Percentiles rank a stretch among this genome's conserved stretches.
phyloP scores from a whole-genome alignment of 768 basidiomycete genomes.

The Mycena galericulata region DNA sequence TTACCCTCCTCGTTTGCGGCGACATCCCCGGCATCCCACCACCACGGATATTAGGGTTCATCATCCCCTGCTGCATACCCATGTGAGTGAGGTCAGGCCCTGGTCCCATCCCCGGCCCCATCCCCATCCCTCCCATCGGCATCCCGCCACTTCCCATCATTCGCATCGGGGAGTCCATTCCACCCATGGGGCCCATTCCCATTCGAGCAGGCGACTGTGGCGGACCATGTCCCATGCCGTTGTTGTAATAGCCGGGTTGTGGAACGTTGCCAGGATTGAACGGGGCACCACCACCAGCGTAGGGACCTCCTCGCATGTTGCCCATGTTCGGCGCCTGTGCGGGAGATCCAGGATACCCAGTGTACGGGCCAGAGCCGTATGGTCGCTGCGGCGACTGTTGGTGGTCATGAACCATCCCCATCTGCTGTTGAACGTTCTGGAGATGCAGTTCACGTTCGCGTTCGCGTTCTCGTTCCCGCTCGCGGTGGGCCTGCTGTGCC shows the following conservation, averaged over 20 bases:
- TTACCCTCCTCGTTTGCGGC: conserved; percentile 21
- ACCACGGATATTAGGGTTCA: conserved; percentile 6
- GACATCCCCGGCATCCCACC: conserved; percentile 27
- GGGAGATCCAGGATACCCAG: conserved; percentile 42
- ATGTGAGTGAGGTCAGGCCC: conserved; percentile 45
- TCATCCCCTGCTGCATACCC: conserved; percentile 39
- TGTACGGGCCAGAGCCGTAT: conserved; percentile 34
- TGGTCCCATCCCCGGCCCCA: conserved; percentile 30
- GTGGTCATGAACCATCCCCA: conserved; percentile 39
- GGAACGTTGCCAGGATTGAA: conserved; percentile 46
- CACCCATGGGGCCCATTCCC: conserved; percentile 41
- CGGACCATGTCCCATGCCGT: conserved; percentile 37
- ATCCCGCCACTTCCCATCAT: conserved; percentile 43
- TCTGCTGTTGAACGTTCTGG: conserved; percentile 34
- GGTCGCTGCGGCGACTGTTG: conserved; percentile 34
- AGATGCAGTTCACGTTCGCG: conserved; percentile 33
- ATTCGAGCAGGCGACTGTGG: conserved; percentile 37
- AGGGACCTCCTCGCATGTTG: conserved; percentile 34
- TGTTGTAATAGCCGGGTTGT: conserved; percentile 45
- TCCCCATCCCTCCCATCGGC: conserved; percentile 40
- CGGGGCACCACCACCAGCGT: conserved; percentile 42
- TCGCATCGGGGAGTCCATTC: conserved; percentile 46
- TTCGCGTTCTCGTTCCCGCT: conserved; percentile 34
- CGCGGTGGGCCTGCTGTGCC: conserved; percentile 40
- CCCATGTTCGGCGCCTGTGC: conserved; percentile 37